Evolutionary conservation across 2,329 filamentous ascomycete species (phyloP).

Genomic region (Penicillium sp.): DNA sequence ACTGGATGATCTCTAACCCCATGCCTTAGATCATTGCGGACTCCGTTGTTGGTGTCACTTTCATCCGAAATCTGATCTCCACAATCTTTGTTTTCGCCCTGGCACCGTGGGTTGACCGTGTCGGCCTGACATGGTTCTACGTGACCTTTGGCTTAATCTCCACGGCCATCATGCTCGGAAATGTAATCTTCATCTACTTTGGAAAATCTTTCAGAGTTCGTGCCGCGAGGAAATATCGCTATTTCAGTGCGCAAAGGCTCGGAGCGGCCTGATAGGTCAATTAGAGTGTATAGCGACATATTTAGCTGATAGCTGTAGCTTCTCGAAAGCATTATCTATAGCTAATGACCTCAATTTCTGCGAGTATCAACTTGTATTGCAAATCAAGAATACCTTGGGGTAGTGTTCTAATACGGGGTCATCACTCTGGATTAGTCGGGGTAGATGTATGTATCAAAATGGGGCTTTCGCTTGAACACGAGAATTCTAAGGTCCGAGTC

Average conservation of each 20-base stretch:
- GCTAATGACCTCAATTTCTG: too few relatives aligned
- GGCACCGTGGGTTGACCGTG: slow-evolving; percentile 45
- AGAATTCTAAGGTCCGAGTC: not conserved
- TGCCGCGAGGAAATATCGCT: slow-evolving; percentile 41
- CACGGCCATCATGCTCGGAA: slow-evolving; percentile 29
- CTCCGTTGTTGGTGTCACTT: slow-evolving; percentile 53
- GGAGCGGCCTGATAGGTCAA: not conserved
- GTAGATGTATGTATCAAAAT: not conserved
- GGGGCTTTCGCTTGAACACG: too few relatives aligned
- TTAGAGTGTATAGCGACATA: not conserved
- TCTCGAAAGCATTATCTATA: too few relatives aligned
- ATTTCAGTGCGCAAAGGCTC: slow-evolving; percentile 36
- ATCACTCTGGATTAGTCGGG: not conserved
- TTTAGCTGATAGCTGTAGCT: not conserved
- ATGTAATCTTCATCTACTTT: slow-evolving; percentile 30
- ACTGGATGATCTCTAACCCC: not conserved
- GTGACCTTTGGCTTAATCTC: slow-evolving; percentile 48
- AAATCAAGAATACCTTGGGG: not conserved
- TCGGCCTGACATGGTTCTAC: slow-evolving; percentile 51
- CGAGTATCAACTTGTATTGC: too few relatives aligned
- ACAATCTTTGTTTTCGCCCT: slow-evolving; percentile 56
- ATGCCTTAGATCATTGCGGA: slow-evolving; percentile 54
- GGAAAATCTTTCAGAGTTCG: slow-evolving; percentile 44
- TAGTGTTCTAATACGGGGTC: not conserved
- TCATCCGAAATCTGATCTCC: slow-evolving; percentile 53